These are phyloP conservation scores for Hypoxylon sp. DNA, from an alignment of 2,329 filamentous ascomycete genomes.

Conservation along the genomic window DNA sequence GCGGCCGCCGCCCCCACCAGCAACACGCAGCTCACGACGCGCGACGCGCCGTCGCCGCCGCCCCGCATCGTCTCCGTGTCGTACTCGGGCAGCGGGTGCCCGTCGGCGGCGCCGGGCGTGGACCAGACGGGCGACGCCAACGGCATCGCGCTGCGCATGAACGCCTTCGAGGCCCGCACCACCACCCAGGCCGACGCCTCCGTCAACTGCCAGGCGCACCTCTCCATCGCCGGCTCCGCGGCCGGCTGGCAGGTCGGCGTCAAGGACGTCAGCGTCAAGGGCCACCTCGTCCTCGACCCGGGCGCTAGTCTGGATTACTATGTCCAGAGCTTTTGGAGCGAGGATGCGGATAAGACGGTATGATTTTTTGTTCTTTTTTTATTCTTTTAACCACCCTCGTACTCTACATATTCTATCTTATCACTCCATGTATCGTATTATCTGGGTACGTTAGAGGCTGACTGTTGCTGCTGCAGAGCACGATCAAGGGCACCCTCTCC, in stretches of 20 bases:
- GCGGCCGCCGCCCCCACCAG: constrained; percentile 41
- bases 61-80: constrained; percentile 52
- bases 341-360: constrained; percentile 53
- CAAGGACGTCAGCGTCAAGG: constrained; percentile 51
- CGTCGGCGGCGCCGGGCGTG: constrained; percentile 51
- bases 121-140: constrained; percentile 51
- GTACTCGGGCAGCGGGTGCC: constrained; percentile 56
- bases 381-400: too few species aligned
- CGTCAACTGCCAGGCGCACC: constrained; percentile 55
- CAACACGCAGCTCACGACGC: constrained; percentile 29
- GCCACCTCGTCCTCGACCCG: constrained; percentile 52
- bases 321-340: constrained; percentile 55
- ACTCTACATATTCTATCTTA: background rate
- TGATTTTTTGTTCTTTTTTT: constrained; percentile 13
- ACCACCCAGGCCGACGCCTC: constrained; percentile 45
- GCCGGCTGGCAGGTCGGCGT: constrained; percentile 58
- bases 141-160: constrained; percentile 50
- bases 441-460: background rate
- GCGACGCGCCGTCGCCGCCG: constrained; percentile 44
- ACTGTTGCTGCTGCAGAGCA: constrained; percentile 41
- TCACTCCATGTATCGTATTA: background rate
- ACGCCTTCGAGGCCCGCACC: constrained; percentile 47
- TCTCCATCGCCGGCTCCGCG: constrained; percentile 48
- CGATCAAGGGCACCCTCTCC: constrained; percentile 49
- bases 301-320: constrained; percentile 53